Percentiles rank a stretch among this genome's conserved stretches.
These are phyloP conservation scores for Trichoderma lentiforme DNA, from an alignment of 2,329 filamentous ascomycete species.

Conservation along the genomic window DNA sequence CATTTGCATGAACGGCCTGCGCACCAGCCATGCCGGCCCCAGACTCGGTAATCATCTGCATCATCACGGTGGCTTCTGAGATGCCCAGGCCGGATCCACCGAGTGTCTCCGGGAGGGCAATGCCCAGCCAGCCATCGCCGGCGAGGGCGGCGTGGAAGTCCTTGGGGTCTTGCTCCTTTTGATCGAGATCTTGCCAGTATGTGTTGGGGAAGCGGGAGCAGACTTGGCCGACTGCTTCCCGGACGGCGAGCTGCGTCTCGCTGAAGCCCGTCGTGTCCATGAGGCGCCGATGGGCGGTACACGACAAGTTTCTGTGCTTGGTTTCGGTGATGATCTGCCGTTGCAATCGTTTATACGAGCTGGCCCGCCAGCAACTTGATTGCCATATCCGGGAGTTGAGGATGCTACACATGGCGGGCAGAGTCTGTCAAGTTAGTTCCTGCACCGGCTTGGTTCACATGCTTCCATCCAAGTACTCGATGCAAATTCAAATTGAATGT, in stretches of 20 bases:
- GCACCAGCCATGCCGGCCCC: conserved; percentile 76
- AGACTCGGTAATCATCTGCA: conserved; percentile 75
- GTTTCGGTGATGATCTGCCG: neutral
- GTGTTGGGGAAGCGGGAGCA: conserved; percentile 69
- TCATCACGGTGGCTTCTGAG: conserved; percentile 81
- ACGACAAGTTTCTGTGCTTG: conserved; percentile 32
- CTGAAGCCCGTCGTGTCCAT: conserved; percentile 74
- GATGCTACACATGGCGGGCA: neutral
- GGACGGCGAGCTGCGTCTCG: conserved; percentile 68
- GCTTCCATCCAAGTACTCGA: neutral
- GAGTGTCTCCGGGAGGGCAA: conserved; percentile 70
- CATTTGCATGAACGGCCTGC: conserved; percentile 61
- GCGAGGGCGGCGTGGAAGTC: conserved; percentile 75
- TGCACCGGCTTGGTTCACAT: neutral
- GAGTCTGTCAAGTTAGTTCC: neutral
- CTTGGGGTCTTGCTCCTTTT: conserved; percentile 65
- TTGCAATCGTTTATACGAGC: neutral
- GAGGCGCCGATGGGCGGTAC: conserved; percentile 38
- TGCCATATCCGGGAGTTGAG: neutral
- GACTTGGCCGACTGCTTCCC: conserved; percentile 65
- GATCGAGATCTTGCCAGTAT: conserved; percentile 75
- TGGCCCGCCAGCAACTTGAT: neutral
- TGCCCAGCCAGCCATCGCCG: conserved; percentile 75
- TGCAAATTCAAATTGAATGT: neutral
- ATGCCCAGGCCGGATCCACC: conserved; percentile 75